Evolutionary conservation across 164 flowering plant species (phyloP).

Genomic region (Piper longum): DNA sequence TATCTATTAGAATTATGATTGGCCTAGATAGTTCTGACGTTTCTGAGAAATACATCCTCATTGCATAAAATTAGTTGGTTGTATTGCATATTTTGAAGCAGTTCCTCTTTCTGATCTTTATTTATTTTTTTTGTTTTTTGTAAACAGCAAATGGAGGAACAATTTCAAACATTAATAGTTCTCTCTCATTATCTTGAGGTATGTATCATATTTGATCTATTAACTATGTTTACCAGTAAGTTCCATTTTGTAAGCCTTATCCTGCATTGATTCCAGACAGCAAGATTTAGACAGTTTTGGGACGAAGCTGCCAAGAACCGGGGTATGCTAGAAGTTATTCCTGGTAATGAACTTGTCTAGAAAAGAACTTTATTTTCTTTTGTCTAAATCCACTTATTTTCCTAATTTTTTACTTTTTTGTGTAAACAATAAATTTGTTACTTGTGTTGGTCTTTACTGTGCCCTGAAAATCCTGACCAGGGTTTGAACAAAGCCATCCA

Average conservation of each 20-base stretch:
- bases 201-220: slow-evolving; percentile 3
- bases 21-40: background rate
- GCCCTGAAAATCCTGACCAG: too few species aligned
- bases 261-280: slow-evolving; percentile 42
- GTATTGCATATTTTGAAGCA: background rate
- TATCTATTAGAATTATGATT: background rate
- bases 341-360: slow-evolving; percentile 43
- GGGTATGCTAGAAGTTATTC: slow-evolving; percentile 78
- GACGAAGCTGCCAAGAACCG: slow-evolving; percentile 96
- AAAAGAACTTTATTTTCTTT: background rate
- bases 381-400: too few species aligned
- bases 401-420: too few species aligned
- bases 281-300: slow-evolving; percentile 93
- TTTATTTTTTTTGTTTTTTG: slow-evolving; percentile 1
- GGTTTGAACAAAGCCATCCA: too few species aligned
- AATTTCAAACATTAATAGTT: slow-evolving; percentile 83
- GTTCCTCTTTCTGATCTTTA: background rate
- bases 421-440: too few species aligned
- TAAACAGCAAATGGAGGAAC: slow-evolving; percentile 96
- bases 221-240: too few species aligned
- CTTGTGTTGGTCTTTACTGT: too few species aligned
- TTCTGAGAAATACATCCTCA: background rate
- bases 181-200: slow-evolving; percentile 96
- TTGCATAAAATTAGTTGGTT: background rate
- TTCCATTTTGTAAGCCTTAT: background rate